Base-by-base conservation (phyloP, 2,329 filamentous ascomycete species). In the Fusarium ramigenum region DNA sequence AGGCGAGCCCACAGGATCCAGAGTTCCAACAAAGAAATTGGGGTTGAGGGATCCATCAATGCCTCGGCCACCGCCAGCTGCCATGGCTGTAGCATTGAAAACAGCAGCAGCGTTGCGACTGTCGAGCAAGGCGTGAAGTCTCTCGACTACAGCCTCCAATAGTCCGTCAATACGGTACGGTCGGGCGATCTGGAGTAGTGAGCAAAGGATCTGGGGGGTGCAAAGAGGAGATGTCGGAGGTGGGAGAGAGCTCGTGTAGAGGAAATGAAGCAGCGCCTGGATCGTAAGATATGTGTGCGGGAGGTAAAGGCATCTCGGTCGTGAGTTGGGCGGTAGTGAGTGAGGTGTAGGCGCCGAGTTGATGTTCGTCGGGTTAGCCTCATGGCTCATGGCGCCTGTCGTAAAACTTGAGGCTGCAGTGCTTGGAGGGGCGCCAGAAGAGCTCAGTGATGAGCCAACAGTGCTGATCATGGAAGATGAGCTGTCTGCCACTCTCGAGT, bases 21-120 rank as follows among this genome's bases (percentile, higher is more conserved):
- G 75, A 77, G 84, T 84, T 11, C 86, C 83, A 10, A 89, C 86
- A 76, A 88, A 90, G 80, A 87, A 90, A 77, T 91, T 91, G 64
- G 90, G 90, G 76, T 91, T 90, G 36, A 91, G 82, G 4, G 85
- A 86, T 42, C 87, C 93, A 60, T 93, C 91, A 34, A 96, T 93
- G 53, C 93, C 93, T 53, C 95, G 90, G 1, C 96, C 96, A 32
- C 96, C 95, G 16, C 96, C 96, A 3, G 96, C 96, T 1, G 95
- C 96, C 96, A 98, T 98, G 60, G 96, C 96, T 0, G 96, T 96
- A 1, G 96, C 96, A 75, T 99, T 99, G 86, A 99, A 99, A 0
- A 99, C 95, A 10, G 96, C 96, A 0, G 96, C 96, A 0, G 96
- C 96, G 75, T 98, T 99, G 52, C 96, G 90, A 53, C 94, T 96